Conservation (phyloP, 176 grass and related monocot species). For the Oryza glumipatula region DNA sequence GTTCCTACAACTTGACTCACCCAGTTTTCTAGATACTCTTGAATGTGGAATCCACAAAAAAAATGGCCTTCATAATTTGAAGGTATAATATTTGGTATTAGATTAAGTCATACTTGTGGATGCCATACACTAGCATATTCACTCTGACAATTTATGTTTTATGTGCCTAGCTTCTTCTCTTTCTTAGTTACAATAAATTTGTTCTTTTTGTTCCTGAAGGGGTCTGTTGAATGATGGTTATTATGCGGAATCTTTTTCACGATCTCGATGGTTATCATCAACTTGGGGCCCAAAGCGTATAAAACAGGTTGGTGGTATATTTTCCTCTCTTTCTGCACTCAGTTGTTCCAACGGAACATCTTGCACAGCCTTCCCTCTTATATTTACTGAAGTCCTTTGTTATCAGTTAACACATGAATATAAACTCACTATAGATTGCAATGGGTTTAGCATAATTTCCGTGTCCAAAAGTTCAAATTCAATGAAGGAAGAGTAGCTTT, state of each 20-base stretch:
- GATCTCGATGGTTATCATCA: constrained; percentile 74
- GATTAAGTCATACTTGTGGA: constrained; percentile 5
- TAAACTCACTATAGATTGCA: neutral
- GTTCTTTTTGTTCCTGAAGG: constrained; percentile 45
- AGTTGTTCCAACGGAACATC: neutral
- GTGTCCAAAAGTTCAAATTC: neutral
- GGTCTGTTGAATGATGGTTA: constrained; percentile 84
- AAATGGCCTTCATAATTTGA: neutral
- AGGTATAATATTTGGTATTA: neutral
- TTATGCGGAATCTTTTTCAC: constrained; percentile 88
- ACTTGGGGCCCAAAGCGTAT: constrained; percentile 87
- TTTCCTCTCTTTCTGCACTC: neutral
- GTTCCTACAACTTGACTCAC: neutral
- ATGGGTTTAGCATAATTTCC: neutral
- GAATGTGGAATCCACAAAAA: neutral
- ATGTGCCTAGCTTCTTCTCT: neutral
- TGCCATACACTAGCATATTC: constrained; percentile 5
- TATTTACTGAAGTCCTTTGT: neutral
- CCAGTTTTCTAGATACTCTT: neutral
- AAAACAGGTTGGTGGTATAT: constrained; percentile 57
- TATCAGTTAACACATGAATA: neutral
- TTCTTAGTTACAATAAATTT: neutral
- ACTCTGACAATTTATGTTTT: neutral
- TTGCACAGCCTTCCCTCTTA: neutral
- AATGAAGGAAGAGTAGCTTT: neutral